Conservation (phyloP, 2,329 filamentous ascomycete genomes). For the Tolypocladium cylindrosporum region DNA sequence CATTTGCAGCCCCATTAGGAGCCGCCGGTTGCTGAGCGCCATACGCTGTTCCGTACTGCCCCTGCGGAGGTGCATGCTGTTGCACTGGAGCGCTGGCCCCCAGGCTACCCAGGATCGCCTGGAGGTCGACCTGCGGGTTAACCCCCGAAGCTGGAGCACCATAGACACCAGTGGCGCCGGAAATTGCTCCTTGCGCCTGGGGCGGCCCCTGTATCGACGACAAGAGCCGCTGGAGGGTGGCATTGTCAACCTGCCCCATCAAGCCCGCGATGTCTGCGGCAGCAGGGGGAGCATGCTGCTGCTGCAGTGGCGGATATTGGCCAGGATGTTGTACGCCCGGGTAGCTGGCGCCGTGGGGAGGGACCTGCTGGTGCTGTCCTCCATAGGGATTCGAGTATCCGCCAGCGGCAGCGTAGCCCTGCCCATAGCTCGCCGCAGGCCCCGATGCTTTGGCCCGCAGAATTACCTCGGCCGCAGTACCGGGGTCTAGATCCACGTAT, state of each 20-base stretch:
- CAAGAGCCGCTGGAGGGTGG: slow-evolving; percentile 60
- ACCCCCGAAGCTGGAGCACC: slow-evolving; percentile 12
- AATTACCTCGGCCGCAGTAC: slow-evolving; percentile 72
- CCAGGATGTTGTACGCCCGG: slow-evolving; percentile 13
- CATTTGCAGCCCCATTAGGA: slow-evolving; percentile 14
- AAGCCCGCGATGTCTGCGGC: slow-evolving; percentile 50
- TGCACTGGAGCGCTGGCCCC: slow-evolving; percentile 13
- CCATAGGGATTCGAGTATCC: slow-evolving; percentile 22
- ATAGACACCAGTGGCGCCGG: slow-evolving; percentile 3
- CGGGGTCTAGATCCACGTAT: slow-evolving; percentile 73
- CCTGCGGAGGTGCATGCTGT: slow-evolving; percentile 13
- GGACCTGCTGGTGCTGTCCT: slow-evolving; percentile 14
- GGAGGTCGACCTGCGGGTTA: slow-evolving; percentile 30
- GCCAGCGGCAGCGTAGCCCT: slow-evolving; percentile 15
- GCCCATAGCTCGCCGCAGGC: slow-evolving; percentile 16
- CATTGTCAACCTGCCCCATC: slow-evolving; percentile 58
- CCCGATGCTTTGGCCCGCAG: slow-evolving; percentile 51
- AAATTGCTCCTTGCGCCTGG: slow-evolving; percentile 8
- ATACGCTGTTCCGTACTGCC: slow-evolving; percentile 19
- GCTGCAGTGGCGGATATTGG: slow-evolving; percentile 21
- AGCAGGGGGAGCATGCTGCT: slow-evolving; percentile 19
- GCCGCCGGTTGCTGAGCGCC: slow-evolving; percentile 16
- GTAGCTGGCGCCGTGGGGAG: slow-evolving; percentile 10
- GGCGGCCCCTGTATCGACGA: slow-evolving; percentile 37
- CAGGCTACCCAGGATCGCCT: slow-evolving; percentile 33